A percentile compares a stretch with the other conserved stretches of the same genome.
Conservation (phyloP, 495 filamentous ascomycete species). For the Aspergillus wentii region DNA sequence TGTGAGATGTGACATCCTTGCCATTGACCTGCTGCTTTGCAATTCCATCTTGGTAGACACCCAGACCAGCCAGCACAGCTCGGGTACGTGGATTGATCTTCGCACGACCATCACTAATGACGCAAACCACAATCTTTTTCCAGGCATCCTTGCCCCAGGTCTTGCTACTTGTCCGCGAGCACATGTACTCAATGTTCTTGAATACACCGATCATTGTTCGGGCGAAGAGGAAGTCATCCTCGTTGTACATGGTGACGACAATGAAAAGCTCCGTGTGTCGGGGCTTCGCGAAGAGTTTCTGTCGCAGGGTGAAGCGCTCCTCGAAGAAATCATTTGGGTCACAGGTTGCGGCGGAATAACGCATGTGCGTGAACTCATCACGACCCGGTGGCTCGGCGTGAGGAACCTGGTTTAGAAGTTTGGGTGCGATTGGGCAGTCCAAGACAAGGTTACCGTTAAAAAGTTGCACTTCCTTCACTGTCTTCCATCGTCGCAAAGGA, state of each 20-base stretch:
- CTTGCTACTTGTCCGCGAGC: slow-evolving; percentile 80
- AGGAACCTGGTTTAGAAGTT: slow-evolving; percentile 76
- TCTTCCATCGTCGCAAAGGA: slow-evolving; percentile 91
- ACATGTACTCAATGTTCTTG: slow-evolving; percentile 98
- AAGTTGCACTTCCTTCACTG: slow-evolving; percentile 94
- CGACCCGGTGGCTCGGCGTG: slow-evolving; percentile 77
- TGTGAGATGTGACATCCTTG: slow-evolving; percentile 96
- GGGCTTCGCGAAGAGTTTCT: slow-evolving; percentile 89
- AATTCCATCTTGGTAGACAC: slow-evolving; percentile 97
- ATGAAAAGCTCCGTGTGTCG: slow-evolving; percentile 96
- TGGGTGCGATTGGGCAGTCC: slow-evolving; percentile 92
- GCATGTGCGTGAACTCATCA: slow-evolving; percentile 98
- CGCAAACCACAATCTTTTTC: slow-evolving; percentile 99
- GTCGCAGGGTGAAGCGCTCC: slow-evolving; percentile 87
- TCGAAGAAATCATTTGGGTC: slow-evolving; percentile 85
- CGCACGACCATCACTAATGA: slow-evolving; percentile 95
- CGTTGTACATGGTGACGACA: slow-evolving; percentile 99
- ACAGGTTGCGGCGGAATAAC: slow-evolving; percentile 94
- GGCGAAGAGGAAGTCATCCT: slow-evolving; percentile 94
- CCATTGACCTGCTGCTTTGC: slow-evolving; percentile 97
- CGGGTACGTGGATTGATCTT: slow-evolving; percentile 95
- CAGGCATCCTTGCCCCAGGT: slow-evolving; percentile 98
- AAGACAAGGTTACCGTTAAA: slow-evolving; percentile 97
- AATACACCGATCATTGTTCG: slow-evolving; percentile 96
- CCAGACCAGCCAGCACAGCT: slow-evolving; percentile 87